Base-by-base conservation (phyloP, 2,329 filamentous ascomycete species). In the Fusarium tuaranense region DNA sequence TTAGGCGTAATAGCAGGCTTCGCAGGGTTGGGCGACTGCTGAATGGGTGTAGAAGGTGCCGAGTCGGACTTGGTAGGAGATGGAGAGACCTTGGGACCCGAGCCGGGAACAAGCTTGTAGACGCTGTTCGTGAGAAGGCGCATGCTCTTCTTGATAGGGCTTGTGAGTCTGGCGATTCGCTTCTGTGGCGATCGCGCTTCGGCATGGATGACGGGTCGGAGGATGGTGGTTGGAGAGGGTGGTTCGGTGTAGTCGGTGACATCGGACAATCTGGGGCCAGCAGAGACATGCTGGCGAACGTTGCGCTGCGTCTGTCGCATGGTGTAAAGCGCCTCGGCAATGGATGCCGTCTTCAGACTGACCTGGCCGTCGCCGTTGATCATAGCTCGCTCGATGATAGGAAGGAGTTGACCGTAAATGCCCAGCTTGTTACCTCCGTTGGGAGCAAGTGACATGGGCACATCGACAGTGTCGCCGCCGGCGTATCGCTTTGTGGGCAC, bases 151-250 rank as follows among this genome's bases (percentile, higher is more conserved):
- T 78, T 78, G 60, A 81, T 69, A 8, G 80, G 80, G 48, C 69
- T 80, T 3, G 73, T 72, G 14, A 79, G 77, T n/a, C 75, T 74
- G 27, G 77, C 70, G 32, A 76, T 68, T 41, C 76, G 76, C 76
- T 83, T 83, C 22, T 75, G 78, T 1, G 82, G 82, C 7, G 81
- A 83, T 59, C 73, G 76, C 46, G 76, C 67, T 51, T 81, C 77
- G 2, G 78, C 67, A 59, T 74, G 73, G 64, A 72, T 48, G 7
- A 69, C 63, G 2, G 77, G 77, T 18, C 75, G 73, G 20, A 70
- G 73, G 38, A 78, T 72, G 32, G 78, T 63, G 27, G 73, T 70
- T 9, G 79, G 71, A 39, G 78, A 80, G 30, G 77, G 76, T 25
- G 79, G 78, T 34, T 83, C 81, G 1, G 75, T 68, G n/a, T 60